phyloP scores from a whole-genome alignment of 2,329 filamentous ascomycete genomes.

The Aureobasidium mangrovei region DNA sequence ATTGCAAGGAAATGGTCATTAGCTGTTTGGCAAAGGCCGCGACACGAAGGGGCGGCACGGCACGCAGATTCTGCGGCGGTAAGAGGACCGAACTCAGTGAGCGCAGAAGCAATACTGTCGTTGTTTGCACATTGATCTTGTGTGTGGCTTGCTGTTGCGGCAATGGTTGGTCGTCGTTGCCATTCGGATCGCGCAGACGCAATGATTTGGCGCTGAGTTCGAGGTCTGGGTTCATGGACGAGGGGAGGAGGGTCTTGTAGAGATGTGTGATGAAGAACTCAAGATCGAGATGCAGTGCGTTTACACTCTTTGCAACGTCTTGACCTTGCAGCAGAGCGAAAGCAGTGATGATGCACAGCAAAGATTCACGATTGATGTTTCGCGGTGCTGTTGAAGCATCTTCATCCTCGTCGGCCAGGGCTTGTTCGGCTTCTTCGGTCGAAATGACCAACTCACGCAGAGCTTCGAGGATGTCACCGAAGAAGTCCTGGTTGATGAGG shows the following conservation, averaged over 20 bases:
- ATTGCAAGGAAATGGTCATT: conserved; percentile 68
- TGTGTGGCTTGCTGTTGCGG: conserved; percentile 31
- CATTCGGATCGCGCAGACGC: conserved; percentile 11
- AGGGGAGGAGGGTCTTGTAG: conserved; percentile 71
- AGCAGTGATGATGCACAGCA: conserved; percentile 91
- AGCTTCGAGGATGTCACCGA: conserved; percentile 89
- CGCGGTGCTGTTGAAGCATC: conserved; percentile 42
- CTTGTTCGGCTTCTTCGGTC: conserved; percentile 46
- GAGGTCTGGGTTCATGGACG: conserved; percentile 75
- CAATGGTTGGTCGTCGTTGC: conserved; percentile 3
- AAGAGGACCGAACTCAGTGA: conserved; percentile 76
- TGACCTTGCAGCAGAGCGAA: conserved; percentile 94
- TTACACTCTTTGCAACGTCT: conserved; percentile 76
- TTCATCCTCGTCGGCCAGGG: conserved; percentile 35
- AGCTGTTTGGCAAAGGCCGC: conserved; percentile 91
- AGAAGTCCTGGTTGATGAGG: conserved; percentile 98
- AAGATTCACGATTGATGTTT: conserved; percentile 73
- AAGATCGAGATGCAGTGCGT: conserved; percentile 77
- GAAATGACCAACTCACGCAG: conserved; percentile 84
- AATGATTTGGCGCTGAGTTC: conserved; percentile 62
- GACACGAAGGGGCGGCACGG: conserved; percentile 73
- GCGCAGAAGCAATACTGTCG: conserved; percentile 81
- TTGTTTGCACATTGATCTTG: conserved; percentile 91
- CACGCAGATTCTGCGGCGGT: conserved; percentile 62
- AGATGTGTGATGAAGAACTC: conserved; percentile 93